Evolutionary conservation across 495 filamentous ascomycete species (phyloP).

Genomic region (Daldinia caldariorum): DNA sequence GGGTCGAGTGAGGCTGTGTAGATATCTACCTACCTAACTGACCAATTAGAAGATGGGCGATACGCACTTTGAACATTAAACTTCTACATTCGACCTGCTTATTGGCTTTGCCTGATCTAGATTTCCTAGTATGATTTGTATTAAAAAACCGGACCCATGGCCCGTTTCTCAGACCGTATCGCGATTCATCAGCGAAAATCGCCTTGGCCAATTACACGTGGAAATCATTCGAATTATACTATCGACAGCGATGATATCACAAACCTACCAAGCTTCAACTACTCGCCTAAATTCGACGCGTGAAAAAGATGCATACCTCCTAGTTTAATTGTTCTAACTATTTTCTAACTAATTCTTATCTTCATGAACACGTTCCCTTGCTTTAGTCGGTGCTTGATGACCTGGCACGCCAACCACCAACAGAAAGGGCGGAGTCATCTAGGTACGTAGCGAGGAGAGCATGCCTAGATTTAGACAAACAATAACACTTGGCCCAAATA

Average conservation of each 20-base stretch:
- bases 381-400: slow-evolving; percentile 7
- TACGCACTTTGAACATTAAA: slow-evolving; percentile 17
- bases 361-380: neutral
- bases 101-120: neutral
- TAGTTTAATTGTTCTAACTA: neutral
- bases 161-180: slow-evolving; percentile 6
- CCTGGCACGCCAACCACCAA: slow-evolving; percentile 3
- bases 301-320: neutral
- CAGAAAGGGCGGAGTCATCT: slow-evolving; percentile 14
- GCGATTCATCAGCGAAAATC: slow-evolving; percentile 30
- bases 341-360: neutral
- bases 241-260: slow-evolving; percentile 8
- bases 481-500: slow-evolving; percentile 17
- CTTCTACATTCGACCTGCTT: slow-evolving; percentile 8
- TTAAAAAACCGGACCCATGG: neutral
- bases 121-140: slow-evolving; percentile 3
- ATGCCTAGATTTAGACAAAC: slow-evolving; percentile 9
- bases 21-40: neutral
- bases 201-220: slow-evolving; percentile 18
- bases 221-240: neutral
- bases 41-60: slow-evolving; percentile 33
- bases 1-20: slow-evolving; percentile 42
- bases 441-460: slow-evolving; percentile 3
- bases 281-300: neutral
- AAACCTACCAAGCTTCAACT: neutral